Conservation (phyloP, 345 rosid species). For the Eucalyptus marginata region DNA sequence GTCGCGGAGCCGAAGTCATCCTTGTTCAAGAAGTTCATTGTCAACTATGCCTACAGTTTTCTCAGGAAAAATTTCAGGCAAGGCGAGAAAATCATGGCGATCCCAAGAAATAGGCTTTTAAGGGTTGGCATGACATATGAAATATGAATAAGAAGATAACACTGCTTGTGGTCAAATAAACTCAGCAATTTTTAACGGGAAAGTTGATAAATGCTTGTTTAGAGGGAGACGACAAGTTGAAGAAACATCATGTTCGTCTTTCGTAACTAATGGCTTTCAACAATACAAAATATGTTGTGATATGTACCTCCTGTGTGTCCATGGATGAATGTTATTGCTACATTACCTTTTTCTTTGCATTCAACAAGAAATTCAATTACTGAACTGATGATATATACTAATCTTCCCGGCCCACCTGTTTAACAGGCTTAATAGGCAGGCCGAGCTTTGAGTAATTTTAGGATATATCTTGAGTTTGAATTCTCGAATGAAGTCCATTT, state of each 20-base stretch:
- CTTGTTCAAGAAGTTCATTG: slow-evolving; percentile 44
- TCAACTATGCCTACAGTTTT: slow-evolving; percentile 43
- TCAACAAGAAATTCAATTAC: neutral
- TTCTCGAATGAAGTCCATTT: neutral
- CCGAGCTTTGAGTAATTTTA: neutral
- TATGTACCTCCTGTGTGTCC: neutral
- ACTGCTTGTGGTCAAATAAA: neutral
- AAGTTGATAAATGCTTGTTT: neutral
- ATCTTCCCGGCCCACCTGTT: neutral
- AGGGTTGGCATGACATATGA: slow-evolving; percentile 84
- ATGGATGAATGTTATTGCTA: neutral
- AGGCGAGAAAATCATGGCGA: slow-evolving; percentile 39
- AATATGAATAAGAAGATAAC: slow-evolving; percentile 16
- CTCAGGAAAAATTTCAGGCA: slow-evolving; percentile 60
- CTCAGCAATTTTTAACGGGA: neutral
- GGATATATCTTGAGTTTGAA: neutral
- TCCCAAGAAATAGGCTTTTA: slow-evolving; percentile 51
- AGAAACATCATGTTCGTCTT: neutral
- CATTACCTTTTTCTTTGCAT: neutral
- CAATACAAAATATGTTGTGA: neutral
- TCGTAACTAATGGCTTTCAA: neutral
- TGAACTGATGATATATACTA: neutral
- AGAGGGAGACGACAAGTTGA: neutral
- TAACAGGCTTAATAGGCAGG: neutral
- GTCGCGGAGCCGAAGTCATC: slow-evolving; percentile 39